phyloP scores from a whole-genome alignment of 2,329 filamentous ascomycete genomes.

The Alternaria postmessia region DNA sequence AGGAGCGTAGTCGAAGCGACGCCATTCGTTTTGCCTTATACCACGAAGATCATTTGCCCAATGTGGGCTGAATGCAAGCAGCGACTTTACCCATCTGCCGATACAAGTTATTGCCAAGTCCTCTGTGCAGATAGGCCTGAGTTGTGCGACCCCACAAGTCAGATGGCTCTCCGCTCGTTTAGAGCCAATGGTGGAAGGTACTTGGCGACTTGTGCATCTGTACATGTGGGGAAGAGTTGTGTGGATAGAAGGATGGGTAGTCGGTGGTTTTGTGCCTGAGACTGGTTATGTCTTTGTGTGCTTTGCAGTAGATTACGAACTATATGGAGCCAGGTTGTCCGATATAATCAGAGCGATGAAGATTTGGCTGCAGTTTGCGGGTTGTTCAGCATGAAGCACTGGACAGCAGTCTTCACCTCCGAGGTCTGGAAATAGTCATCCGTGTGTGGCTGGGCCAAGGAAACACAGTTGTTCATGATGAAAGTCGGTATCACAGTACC shows the following conservation, averaged over 20 bases:
- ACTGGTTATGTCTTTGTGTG: background rate
- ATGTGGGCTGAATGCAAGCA: conserved; percentile 20
- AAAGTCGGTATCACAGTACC: conserved; percentile 5
- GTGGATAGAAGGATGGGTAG: conserved; percentile 7
- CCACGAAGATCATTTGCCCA: conserved; percentile 26
- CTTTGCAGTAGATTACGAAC: background rate
- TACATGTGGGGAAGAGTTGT: conserved; percentile 38
- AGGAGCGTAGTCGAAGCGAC: background rate
- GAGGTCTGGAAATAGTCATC: conserved; percentile 7
- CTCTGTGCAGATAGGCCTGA: conserved; percentile 1
- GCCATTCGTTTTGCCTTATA: conserved; percentile 30
- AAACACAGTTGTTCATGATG: background rate
- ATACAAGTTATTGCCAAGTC: conserved; percentile 25
- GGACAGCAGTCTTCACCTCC: background rate
- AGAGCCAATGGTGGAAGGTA: conserved; percentile 18
- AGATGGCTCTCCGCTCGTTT: conserved; percentile 10
- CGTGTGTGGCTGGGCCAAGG: conserved; percentile 3
- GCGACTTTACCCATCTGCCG: conserved; percentile 43
- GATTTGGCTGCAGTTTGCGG: background rate
- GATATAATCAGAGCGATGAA: background rate
- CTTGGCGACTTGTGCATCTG: conserved; percentile 31
- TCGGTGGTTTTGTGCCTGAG: background rate
- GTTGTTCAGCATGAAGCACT: background rate
- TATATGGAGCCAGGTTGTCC: background rate
- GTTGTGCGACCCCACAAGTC: conserved; percentile 41